Evolutionary conservation across 2,329 filamentous ascomycete genomes (phyloP), one percentile per base, ranked within the genome.

Genomic region (Botryotinia calthae): DNA sequence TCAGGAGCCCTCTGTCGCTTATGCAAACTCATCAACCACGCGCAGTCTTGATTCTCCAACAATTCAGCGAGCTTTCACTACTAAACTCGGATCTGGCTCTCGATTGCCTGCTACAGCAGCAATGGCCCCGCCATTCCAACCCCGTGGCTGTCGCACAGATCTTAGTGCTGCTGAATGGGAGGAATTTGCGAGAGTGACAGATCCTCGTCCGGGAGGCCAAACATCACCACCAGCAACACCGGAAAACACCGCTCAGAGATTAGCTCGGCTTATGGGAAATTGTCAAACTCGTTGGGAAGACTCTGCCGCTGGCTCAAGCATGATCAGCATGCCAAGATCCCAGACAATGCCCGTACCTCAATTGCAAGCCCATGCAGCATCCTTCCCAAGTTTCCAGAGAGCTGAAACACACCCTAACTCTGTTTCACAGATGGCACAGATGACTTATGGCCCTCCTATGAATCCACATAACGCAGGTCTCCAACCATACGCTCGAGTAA

Each of bases 51-150:
- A 61, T 44, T 72, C 70, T 28, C 51, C 62, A 37, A 40, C 22
- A 28, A 25, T 40, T 48, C 54, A 40, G 25, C 62, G 37, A 34
- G 28, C 28, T 31, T 40, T 22, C 25, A 64, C 69, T 18, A 37
- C 65, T 16, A 68, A 68, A 16, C 18, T 31, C 42, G 65, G 65
- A 42, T n/a, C 65, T 31, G 63, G 70, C 28, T 68, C 70, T 48
- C 63, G 70, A 58, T 74, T 81, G 65, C 80, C 75, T 20, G 77
- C 78, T 25, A 77, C 79, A 37, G 79, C 80, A 59, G 80, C 80
- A 58, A 80, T 76, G 73, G 80, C 80, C 31, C 79, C 80, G 14
- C 79, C 80, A 42, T 82, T 82, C 63, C 79, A 81, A 44, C 80
- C 80, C 58, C 79, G 80, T 44, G 51, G 56, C 25, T 61, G 54